Percentiles rank a stretch among this genome's conserved stretches.
Conservation (phyloP, 2,329 filamentous ascomycete genomes). For the Coniochaeta prunicola region DNA sequence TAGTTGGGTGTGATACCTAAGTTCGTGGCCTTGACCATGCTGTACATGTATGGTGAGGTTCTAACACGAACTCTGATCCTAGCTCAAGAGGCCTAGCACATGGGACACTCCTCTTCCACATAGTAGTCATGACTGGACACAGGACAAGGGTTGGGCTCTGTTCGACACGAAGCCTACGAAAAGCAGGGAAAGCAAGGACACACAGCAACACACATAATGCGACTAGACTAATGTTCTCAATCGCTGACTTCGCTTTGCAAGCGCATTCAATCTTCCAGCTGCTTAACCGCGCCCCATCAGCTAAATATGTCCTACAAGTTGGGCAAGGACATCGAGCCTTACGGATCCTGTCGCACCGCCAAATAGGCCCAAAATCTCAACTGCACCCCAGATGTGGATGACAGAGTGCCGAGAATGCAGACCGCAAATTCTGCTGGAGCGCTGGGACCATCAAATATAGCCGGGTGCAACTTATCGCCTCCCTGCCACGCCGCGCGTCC, state of each 20-base stretch:
- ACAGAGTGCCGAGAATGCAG: background rate
- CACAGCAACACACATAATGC: background rate
- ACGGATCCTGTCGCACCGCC: background rate
- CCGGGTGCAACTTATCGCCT: background rate
- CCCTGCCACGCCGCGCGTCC: background rate
- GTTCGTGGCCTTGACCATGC: background rate
- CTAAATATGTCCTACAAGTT: background rate
- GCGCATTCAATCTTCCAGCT: background rate
- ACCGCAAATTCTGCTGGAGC: background rate
- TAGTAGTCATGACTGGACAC: background rate
- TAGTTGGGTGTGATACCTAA: background rate
- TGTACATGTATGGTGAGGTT: background rate
- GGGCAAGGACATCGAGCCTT: background rate
- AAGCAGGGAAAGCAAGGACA: background rate
- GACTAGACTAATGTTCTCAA: background rate
- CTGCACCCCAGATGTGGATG: background rate
- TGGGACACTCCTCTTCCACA: too few species aligned
- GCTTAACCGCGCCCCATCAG: background rate
- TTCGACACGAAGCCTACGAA: background rate
- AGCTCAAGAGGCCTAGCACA: too few species aligned
- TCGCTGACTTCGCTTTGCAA: background rate
- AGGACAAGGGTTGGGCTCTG: background rate
- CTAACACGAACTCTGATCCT: background rate
- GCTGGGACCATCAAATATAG: background rate
- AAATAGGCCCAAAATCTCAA: background rate